Evolutionary conservation across 139 green algal species (phyloP), one percentile per base, ranked within the genome.

Genomic region (Chlamydomonas asymmetrica): DNA sequence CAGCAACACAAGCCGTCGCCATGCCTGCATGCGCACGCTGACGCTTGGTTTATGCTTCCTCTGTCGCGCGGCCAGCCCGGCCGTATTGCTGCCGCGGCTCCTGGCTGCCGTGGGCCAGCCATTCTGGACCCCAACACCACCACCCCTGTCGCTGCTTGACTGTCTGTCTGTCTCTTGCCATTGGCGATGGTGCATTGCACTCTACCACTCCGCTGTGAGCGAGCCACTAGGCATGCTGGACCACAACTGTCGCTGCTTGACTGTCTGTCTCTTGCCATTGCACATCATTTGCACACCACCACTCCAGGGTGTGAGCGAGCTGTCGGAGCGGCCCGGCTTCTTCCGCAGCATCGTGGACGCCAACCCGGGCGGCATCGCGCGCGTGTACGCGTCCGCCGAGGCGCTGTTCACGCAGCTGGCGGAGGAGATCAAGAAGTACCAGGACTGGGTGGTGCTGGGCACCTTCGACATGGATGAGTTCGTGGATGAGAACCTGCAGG

Each of bases 381-480:
- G 85, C 63, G 88, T 94, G 43, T 94, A 95, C 66, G 81, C 87
- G 0, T 81, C 82, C 4, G 82, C 85, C 6, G 91, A 95, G 63
- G 66, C 77, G 5, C 75, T 93, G 56, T 92, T 93, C 50, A 73
- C 40, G 6, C 66, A 82, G 27, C 78, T 94, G 32, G 66, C 74
- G 18, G 87, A 90, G 9, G 90, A 95, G 83, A 74, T 90, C 18
- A 90, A 88, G 61, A 92, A 92, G 76, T 88, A 87, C 64, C 72
- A 84, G 50, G 91, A 94, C 50, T 97, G 92, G 92, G 66, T 93
- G 61, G 87, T 86, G 31, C 70, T 94, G 27, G 90, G 86, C 29
- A 85, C 73, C 0, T 78, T 90, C 8, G 83, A 91, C 64, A 64
- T 95, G 38, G 92, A 95, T 35, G 82, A 88, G 37, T 91, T 92